Base-by-base conservation (phyloP, 106 monocot genomes). In the Xerophyta viscosa region DNA sequence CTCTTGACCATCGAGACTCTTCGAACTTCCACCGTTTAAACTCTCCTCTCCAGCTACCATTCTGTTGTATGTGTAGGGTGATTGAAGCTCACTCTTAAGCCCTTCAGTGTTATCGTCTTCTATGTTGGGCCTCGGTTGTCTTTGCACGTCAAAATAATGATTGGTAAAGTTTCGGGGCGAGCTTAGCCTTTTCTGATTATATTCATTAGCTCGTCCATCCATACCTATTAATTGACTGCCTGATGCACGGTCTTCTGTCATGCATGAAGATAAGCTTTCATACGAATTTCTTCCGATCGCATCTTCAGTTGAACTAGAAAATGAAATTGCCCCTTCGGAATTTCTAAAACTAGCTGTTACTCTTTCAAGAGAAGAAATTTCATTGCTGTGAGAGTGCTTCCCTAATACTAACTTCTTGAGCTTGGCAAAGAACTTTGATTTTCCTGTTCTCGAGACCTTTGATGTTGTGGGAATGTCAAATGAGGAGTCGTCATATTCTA, bases 361-460 rank as follows among this genome's bases (percentile, higher is more conserved):
- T 54, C 36, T 46, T 3, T 45, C 54, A 1, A 28, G 23, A 18
- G 58, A 37, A 14, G 56, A 56, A 28, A 22, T 48, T 58, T 54
- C 77, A 17, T 47, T 57, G 19, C 22, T 56, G 2, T 63, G 50
- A 4, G 18, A 41, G 15, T 66, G 50, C 46, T 80, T 87, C 8
- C 77, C 72, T 58, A 83, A 20, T 9, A 82, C 66, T n/a, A 87
- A 56, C 53, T 71, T 77, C 63, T 74, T 80, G 14, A 93, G 71
- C 66, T 83, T 93, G 33, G 49, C 50, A 0, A 93, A 20, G 36
- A 93, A 54, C 49, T 80, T 87, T 22, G 50, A 55, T 64, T 80
- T 81, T 26, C 66, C 62, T 8, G 64, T 54, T 23, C 41, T 58
- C 14, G 37, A 64, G 14, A 29, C 56, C 9, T 52, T 83, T 18